phyloP scores from a whole-genome alignment of 768 basidiomycete genomes.

The Kwoniella mangroviensis region DNA sequence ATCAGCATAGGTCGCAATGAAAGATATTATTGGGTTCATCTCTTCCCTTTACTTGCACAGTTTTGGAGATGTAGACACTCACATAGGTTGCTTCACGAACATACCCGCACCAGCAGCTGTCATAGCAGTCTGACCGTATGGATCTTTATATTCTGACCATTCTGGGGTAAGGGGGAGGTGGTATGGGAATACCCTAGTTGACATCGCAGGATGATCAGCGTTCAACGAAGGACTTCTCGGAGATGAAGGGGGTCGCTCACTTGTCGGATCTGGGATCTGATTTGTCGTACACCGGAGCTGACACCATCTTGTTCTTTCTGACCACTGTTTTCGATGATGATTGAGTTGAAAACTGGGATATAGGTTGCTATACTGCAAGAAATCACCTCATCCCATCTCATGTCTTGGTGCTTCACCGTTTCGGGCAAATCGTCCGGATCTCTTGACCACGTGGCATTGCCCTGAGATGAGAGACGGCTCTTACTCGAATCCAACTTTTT shows the following conservation, averaged over 20 bases:
- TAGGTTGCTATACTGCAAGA: neutral
- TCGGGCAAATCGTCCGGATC: conserved; percentile 17
- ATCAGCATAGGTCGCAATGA: neutral
- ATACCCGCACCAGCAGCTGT: conserved; percentile 51
- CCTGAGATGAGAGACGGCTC: neutral
- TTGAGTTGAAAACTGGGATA: neutral
- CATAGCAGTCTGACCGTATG: conserved; percentile 40
- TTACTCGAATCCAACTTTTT: too few relatives aligned
- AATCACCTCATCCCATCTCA: neutral
- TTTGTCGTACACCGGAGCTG: conserved; percentile 48
- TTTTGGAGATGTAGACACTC: conserved; percentile 17
- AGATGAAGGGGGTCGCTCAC: conserved; percentile 23
- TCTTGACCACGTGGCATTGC: conserved; percentile 7
- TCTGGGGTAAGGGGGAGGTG: conserved; percentile 42
- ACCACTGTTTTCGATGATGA: neutral
- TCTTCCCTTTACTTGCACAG: neutral
- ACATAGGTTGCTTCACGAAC: conserved; percentile 53
- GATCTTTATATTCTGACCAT: conserved; percentile 45
- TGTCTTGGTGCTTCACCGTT: conserved; percentile 4
- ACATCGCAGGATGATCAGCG: neutral
- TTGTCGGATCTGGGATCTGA: conserved; percentile 43
- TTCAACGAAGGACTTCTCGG: neutral
- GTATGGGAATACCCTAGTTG: conserved; percentile 40
- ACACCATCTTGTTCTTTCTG: conserved; percentile 34
- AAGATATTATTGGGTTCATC: neutral